Base-by-base conservation (phyloP, 2,329 filamentous ascomycete genomes). In the Cladosporium sp. region DNA sequence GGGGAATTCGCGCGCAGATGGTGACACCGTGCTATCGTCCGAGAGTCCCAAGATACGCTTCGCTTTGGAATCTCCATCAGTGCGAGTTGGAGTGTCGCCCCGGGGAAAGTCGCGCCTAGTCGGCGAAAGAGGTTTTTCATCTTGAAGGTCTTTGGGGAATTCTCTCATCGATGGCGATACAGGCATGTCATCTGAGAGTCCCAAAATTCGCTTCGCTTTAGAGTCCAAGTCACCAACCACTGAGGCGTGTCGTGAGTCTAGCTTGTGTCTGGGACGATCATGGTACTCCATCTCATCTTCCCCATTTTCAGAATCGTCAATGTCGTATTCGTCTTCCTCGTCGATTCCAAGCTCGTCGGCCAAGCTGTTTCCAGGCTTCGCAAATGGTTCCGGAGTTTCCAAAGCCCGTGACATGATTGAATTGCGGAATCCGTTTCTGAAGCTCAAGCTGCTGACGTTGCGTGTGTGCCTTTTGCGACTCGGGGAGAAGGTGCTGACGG, bases 341-440 rank as follows among this genome's bases (percentile, higher is more conserved):
- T 93, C 92, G 68, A 97, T 91, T 68, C 92, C 89, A 64, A 99
- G 85, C 79, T 99, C 95, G 72, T 98, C 93, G 0, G 95, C 95
- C 49, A 99, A 83, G 68, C 90, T 96, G 67, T 92, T 79, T 1
- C 90, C 91, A 71, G 85, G 86, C 59, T 82, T 81, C 83, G 84
- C 89, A 84, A 77, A 90, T 83, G 81, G 80, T n/a, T 76, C 74
- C 14, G 66, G 66, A 71, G 76, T 72, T 14, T 64, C 77, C 74
- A 68, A 59, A 41, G 70, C 70, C 32, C 59, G 36, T 4, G 51
- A 57, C 32, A 59, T 24, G 36, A 55, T 51, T 6, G 58, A 61
- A 15, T 38, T 47, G 26, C 58, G 52, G 36, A 59, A 59, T 8
- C 64, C 59, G 12, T 62, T 66, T 15, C 60, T 66, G 59, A 68